These are phyloP conservation scores for Pneumocystis murina DNA, from an alignment of 1,139 yeast genomes.

Conservation along the genomic window DNA sequence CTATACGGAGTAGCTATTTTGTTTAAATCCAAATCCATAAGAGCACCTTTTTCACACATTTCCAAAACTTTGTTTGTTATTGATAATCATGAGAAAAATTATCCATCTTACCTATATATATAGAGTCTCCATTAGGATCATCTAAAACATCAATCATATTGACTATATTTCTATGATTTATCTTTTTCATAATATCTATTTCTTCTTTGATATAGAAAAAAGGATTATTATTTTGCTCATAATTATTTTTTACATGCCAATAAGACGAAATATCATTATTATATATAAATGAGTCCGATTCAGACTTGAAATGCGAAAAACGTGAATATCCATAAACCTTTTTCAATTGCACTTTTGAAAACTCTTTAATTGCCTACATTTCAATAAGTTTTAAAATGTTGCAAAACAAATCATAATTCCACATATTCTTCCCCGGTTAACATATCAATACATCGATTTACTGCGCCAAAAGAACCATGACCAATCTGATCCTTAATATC, in stretches of 20 bases:
- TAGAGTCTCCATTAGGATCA: slow-evolving; percentile 48
- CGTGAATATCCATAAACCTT: neutral
- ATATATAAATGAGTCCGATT: neutral
- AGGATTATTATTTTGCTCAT: slow-evolving; percentile 19
- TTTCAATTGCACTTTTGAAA: neutral
- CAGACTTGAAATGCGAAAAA: neutral
- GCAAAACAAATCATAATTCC: neutral
- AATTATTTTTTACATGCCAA: slow-evolving; percentile 17
- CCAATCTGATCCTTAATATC: slow-evolving; percentile 53
- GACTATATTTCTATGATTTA: slow-evolving; percentile 70
- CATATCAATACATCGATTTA: slow-evolving; percentile 64
- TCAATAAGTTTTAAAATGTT: neutral
- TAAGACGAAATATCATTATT: neutral
- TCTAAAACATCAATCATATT: slow-evolving; percentile 71
- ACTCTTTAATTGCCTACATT: neutral
- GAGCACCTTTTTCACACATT: slow-evolving; percentile 43
- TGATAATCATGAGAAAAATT: neutral
- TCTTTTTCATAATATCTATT: slow-evolving; percentile 63
- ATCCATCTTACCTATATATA: slow-evolving; percentile 34
- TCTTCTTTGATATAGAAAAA: slow-evolving; percentile 48
- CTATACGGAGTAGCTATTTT: slow-evolving; percentile 35
- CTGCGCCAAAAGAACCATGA: slow-evolving; percentile 81
- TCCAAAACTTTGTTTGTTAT: slow-evolving; percentile 35
- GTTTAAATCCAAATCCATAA: slow-evolving; percentile 32
- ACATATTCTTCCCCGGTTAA: slow-evolving; percentile 31